phyloP scores from a whole-genome alignment of 371 early-diverging fungal species.

The Mortierella sp. region DNA sequence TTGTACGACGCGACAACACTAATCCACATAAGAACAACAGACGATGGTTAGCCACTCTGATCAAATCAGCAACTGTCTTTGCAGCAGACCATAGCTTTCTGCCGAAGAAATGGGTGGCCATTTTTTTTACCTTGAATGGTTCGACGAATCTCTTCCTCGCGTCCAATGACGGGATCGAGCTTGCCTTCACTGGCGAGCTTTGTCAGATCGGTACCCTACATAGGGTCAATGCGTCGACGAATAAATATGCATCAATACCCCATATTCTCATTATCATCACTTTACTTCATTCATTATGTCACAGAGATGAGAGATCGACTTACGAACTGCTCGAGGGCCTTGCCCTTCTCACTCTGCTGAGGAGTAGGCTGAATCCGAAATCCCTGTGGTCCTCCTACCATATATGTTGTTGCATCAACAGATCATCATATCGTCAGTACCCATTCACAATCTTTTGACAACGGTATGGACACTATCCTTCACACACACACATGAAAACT shows the following conservation, averaged over 20 bases:
- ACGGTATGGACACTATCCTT: background rate
- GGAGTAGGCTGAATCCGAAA: slow-evolving; percentile 54
- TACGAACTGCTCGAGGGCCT: slow-evolving; percentile 51
- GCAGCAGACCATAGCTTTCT: background rate
- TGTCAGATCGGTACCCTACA: slow-evolving; percentile 76
- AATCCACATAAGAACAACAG: background rate
- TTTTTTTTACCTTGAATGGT: slow-evolving; percentile 75
- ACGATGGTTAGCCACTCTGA: background rate
- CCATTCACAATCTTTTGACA: background rate
- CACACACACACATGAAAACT: background rate
- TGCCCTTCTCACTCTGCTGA: slow-evolving; percentile 50
- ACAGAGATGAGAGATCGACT: slow-evolving; percentile 9
- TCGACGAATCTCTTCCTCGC: slow-evolving; percentile 87
- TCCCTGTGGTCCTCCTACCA: slow-evolving; percentile 50
- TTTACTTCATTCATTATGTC: too few species aligned
- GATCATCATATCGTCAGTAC: background rate
- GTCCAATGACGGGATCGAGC: slow-evolving; percentile 92
- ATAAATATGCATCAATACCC: background rate
- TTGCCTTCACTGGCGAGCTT: slow-evolving; percentile 82
- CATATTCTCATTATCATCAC: too few species aligned
- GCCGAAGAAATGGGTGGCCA: background rate
- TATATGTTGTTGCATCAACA: background rate
- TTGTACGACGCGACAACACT: slow-evolving; percentile 81
- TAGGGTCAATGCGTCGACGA: background rate
- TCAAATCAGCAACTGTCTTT: too few species aligned